Conservation (phyloP, 345 rosid genomes). For the Cardamine resedifolia region DNA sequence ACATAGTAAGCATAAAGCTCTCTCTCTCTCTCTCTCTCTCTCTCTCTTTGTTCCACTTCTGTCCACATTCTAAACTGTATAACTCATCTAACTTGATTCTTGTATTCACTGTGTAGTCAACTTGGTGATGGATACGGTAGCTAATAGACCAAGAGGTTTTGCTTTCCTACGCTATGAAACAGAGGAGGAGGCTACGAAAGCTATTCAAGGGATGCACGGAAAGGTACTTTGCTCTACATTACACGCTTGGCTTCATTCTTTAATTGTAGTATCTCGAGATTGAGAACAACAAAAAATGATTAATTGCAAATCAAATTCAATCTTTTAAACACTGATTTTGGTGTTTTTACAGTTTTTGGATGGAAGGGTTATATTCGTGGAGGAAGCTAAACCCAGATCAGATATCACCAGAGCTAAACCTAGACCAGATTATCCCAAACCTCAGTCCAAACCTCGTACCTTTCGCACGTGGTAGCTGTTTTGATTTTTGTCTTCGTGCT, state of each 20-base stretch:
- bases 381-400: slow-evolving; percentile 62
- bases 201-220: slow-evolving; percentile 85
- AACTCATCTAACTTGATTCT: neutral
- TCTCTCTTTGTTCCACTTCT: neutral
- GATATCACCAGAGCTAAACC: slow-evolving; percentile 48
- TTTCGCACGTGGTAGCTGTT: slow-evolving; percentile 39
- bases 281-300: neutral
- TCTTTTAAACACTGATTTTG: neutral
- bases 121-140: slow-evolving; percentile 78
- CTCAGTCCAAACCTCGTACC: slow-evolving; percentile 34
- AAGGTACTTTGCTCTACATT: slow-evolving; percentile 48
- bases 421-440: slow-evolving; percentile 31
- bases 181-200: slow-evolving; percentile 70
- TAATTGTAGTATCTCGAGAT: neutral
- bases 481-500: neutral
- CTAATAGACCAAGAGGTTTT: slow-evolving; percentile 77
- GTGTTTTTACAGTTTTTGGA: slow-evolving; percentile 53
- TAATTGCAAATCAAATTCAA: neutral
- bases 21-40: neutral
- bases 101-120: slow-evolving; percentile 44
- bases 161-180: slow-evolving; percentile 70
- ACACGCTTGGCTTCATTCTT: neutral
- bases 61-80: neutral
- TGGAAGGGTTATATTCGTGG: slow-evolving; percentile 87
- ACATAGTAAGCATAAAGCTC: slow-evolving; percentile 46